Percentiles rank a stretch among this genome's conserved stretches.
These are phyloP conservation scores for Aspergillus cristatus DNA, from an alignment of 495 filamentous ascomycete species.

Conservation along the genomic window DNA sequence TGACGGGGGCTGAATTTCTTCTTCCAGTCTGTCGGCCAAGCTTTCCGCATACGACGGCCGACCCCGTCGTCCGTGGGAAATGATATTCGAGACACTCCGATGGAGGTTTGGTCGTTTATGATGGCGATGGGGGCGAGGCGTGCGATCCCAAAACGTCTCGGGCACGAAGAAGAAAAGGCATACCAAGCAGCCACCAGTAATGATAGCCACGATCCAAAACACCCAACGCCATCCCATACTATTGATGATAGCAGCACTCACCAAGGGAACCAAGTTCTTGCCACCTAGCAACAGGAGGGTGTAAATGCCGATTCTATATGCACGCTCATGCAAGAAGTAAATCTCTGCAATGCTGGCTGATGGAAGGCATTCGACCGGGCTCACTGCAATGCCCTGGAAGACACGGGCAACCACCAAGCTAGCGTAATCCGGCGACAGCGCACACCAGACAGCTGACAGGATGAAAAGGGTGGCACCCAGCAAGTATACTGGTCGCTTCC, in stretches of 20 bases:
- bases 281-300: constrained; percentile 82
- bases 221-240: constrained; percentile 82
- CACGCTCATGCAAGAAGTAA: constrained; percentile 90
- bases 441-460: constrained; percentile 76
- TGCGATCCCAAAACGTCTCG: constrained; percentile 94
- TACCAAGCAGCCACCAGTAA: constrained; percentile 65
- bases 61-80: constrained; percentile 29
- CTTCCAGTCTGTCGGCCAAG: constrained; percentile 6
- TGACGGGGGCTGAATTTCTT: constrained; percentile 4
- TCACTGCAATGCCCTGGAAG: constrained; percentile 79
- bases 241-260: constrained; percentile 79
- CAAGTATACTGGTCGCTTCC: constrained; percentile 89
- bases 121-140: constrained; percentile 52
- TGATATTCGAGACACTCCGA: constrained; percentile 32
- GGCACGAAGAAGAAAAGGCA: constrained; percentile 87
- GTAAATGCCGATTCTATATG: constrained; percentile 93
- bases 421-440: constrained; percentile 65
- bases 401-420: constrained; percentile 78
- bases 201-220: constrained; percentile 82
- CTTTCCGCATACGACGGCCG: constrained; percentile 18
- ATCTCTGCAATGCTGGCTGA: constrained; percentile 95
- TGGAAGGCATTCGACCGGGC: constrained; percentile 87
- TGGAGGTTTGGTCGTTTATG: constrained; percentile 25
- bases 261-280: constrained; percentile 85
- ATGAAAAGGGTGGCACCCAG: constrained; percentile 68